Conservation (phyloP, 2,329 filamentous ascomycete genomes). For the Samsoniella hepiali region DNA sequence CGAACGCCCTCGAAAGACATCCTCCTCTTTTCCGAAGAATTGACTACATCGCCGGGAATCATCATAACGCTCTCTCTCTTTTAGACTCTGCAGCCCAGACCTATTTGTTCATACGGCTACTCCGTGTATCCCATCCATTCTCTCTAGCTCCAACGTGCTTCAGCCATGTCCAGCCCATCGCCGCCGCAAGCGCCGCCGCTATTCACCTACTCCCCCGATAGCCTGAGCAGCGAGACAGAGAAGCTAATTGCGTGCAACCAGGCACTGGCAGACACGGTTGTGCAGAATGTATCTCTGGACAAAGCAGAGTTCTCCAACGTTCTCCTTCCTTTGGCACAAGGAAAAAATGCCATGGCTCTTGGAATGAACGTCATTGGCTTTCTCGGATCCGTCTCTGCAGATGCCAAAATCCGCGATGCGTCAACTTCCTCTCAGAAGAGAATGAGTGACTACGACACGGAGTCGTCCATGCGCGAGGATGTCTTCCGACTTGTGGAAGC, state of each 20-base stretch:
- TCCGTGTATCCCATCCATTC: too few species aligned
- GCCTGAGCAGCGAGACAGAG: conserved; percentile 61
- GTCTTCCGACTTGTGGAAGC: conserved; percentile 60
- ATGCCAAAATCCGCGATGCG: conserved; percentile 63
- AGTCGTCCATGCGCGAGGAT: conserved; percentile 71
- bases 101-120: too few species aligned
- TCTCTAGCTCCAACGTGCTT: not conserved
- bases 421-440: conserved; percentile 68
- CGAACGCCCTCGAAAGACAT: too few species aligned
- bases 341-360: conserved; percentile 60
- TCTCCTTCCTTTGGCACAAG: conserved; percentile 60
- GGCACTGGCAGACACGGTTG: conserved; percentile 59
- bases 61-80: too few species aligned
- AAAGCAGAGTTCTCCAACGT: conserved; percentile 45
- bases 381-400: conserved; percentile 68
- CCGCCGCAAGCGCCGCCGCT: conserved; percentile 69
- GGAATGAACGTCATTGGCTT: conserved; percentile 64
- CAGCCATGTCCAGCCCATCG: not conserved
- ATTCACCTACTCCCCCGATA: conserved; percentile 66
- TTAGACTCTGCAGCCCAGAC: too few species aligned
- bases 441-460: conserved; percentile 69
- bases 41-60: too few species aligned
- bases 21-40: too few species aligned
- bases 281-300: conserved; percentile 48
- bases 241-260: conserved; percentile 57